phyloP scores from a whole-genome alignment of 441 rosid genomes.

The Euphorbia celastroides region DNA sequence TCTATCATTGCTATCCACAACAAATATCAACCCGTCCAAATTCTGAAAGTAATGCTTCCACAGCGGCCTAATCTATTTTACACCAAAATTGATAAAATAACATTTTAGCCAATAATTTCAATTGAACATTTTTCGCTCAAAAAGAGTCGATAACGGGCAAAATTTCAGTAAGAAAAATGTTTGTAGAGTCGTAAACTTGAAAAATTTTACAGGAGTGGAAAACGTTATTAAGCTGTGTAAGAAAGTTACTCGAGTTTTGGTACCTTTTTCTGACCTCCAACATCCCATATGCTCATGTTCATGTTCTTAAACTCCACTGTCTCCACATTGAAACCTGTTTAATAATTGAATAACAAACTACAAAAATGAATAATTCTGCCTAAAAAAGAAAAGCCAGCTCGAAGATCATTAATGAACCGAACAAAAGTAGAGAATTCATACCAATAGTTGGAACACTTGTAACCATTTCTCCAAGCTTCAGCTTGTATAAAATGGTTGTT shows the following conservation, averaged over 20 bases:
- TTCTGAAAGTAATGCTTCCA: slow-evolving; percentile 73
- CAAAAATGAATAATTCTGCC: background rate
- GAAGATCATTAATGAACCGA: background rate
- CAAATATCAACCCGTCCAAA: slow-evolving; percentile 55
- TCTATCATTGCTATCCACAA: slow-evolving; percentile 57
- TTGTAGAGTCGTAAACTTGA: too few relatives aligned
- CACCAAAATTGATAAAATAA: too few relatives aligned
- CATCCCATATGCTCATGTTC: slow-evolving; percentile 68
- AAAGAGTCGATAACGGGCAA: too few relatives aligned
- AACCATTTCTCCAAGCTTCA: slow-evolving; percentile 63
- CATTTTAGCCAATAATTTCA: too few relatives aligned
- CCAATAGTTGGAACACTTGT: slow-evolving; percentile 58
- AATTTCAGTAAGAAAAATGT: too few relatives aligned
- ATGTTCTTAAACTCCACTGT: slow-evolving; percentile 54
- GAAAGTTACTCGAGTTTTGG: background rate
- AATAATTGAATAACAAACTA: background rate
- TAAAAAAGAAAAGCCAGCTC: background rate
- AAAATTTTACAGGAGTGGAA: too few relatives aligned
- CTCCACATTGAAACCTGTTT: slow-evolving; percentile 70
- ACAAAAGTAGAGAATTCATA: slow-evolving; percentile 13
- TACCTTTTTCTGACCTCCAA: slow-evolving; percentile 79
- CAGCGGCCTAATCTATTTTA: slow-evolving; percentile 51
- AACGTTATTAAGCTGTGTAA: background rate
- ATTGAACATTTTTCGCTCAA: too few relatives aligned
- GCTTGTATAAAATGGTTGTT: slow-evolving; percentile 65